phyloP scores from a whole-genome alignment of 1,284 basidiomycete species.

The Lentinula novae-zelandiae region DNA sequence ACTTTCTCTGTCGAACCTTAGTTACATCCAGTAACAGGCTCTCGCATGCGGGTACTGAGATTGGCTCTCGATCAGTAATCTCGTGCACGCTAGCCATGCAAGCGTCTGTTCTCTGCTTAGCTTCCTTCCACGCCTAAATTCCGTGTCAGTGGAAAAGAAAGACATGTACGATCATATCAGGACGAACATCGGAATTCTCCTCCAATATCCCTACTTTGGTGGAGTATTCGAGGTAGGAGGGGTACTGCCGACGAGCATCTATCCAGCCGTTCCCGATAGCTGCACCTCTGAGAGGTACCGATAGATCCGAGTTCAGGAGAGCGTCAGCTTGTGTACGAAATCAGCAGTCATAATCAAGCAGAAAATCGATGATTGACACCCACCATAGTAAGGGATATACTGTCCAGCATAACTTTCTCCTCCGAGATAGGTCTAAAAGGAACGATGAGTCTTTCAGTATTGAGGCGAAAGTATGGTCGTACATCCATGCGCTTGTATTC shows the following conservation, averaged over 20 bases:
- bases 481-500: slow-evolving; percentile 85
- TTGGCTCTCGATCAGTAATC: slow-evolving; percentile 47
- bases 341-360: slow-evolving; percentile 1
- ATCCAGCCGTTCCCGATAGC: slow-evolving; percentile 99
- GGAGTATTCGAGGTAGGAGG: slow-evolving; percentile 86
- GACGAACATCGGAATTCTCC: slow-evolving; percentile 64
- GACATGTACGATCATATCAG: slow-evolving; percentile 8
- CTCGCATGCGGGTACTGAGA: slow-evolving; percentile 68
- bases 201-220: slow-evolving; percentile 79
- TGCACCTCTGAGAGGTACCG: slow-evolving; percentile 67
- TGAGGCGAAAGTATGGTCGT: slow-evolving; percentile 31
- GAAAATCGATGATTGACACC: slow-evolving; percentile 15
- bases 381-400: slow-evolving; percentile 94
- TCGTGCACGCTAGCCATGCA: slow-evolving; percentile 60
- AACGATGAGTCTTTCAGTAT: slow-evolving; percentile 2
- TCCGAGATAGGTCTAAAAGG: slow-evolving; percentile 78
- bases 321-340: slow-evolving; percentile 61
- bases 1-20: slow-evolving; percentile 62
- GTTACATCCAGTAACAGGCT: slow-evolving; percentile 62
- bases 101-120: slow-evolving; percentile 57
- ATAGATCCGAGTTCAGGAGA: slow-evolving; percentile 62
- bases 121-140: slow-evolving; percentile 55
- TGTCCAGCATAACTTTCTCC: slow-evolving; percentile 99
- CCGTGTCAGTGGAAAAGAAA: neutral
- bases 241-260: slow-evolving; percentile 86